These are phyloP conservation scores for Epichloe gansuensis DNA, from an alignment of 2,329 filamentous ascomycete species.

Conservation along the genomic window DNA sequence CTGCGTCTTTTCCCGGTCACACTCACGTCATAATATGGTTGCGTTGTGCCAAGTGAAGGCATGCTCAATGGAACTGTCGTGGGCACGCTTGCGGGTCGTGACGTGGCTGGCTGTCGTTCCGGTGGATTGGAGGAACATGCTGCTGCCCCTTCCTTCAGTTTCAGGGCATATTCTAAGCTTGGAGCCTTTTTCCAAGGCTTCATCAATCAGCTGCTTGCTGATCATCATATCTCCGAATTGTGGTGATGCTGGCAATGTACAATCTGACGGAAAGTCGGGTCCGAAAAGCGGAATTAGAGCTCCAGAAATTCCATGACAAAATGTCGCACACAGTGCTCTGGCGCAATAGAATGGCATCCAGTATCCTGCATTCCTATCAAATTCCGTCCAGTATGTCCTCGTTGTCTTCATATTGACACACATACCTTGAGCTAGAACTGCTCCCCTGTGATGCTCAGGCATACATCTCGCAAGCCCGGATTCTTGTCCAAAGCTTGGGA, in stretches of 20 bases:
- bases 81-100: not conserved
- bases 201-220: slow-evolving; percentile 38
- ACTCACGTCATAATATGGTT: not conserved
- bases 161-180: no score
- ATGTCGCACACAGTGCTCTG: slow-evolving; percentile 75
- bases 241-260: slow-evolving; percentile 51
- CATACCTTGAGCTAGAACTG: slow-evolving; percentile 77
- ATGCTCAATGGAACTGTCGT: not conserved
- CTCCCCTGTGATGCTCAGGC: slow-evolving; percentile 91
- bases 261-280: slow-evolving; percentile 61
- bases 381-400: slow-evolving; percentile 7
- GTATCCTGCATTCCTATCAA: slow-evolving; percentile 50
- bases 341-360: slow-evolving; percentile 92
- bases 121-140: not conserved
- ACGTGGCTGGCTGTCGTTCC: not conserved
- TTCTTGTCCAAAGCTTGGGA: slow-evolving; percentile 73
- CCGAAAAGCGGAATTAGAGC: slow-evolving; percentile 89
- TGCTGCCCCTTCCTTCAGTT: not conserved
- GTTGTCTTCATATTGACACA: slow-evolving; percentile 11
- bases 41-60: not conserved
- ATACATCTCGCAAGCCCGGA: slow-evolving; percentile 74
- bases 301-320: slow-evolving; percentile 74
- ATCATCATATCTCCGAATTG: slow-evolving; percentile 58
- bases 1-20: not conserved
- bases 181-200: slow-evolving; percentile 38